These are phyloP conservation scores for Fusarium sarcochroum DNA, from an alignment of 2,329 filamentous ascomycete species.

Conservation along the genomic window DNA sequence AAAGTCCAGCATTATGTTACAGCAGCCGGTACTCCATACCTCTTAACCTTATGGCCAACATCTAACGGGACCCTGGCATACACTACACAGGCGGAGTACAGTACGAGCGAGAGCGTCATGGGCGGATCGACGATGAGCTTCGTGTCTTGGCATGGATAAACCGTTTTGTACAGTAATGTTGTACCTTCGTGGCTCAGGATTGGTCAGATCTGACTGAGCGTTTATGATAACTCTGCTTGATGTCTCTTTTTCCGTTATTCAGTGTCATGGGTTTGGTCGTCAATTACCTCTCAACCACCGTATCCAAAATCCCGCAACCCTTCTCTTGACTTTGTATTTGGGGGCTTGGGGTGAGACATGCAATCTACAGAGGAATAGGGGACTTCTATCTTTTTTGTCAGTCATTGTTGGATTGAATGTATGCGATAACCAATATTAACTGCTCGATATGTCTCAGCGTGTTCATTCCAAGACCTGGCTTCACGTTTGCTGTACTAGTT, in stretches of 20 bases:
- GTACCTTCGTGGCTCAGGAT: conserved; percentile 22
- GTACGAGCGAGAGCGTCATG: conserved; percentile 34
- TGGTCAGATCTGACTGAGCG: conserved; percentile 14
- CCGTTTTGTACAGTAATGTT: conserved; percentile 20
- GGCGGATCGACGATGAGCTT: conserved; percentile 41
- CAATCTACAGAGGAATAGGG: background rate
- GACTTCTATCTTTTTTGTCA: background rate
- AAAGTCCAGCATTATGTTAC: conserved; percentile 24
- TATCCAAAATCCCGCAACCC: conserved; percentile 38
- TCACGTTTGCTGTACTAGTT: conserved; percentile 10
- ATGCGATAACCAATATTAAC: background rate
- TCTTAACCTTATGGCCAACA: conserved; percentile 30
- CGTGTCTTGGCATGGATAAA: conserved; percentile 33
- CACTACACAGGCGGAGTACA: conserved; percentile 30
- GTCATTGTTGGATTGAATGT: background rate
- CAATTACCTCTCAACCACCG: background rate
- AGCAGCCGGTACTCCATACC: conserved; percentile 33
- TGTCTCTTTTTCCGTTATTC: conserved; percentile 7
- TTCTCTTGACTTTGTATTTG: conserved; percentile 3
- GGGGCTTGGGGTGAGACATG: conserved; percentile 15
- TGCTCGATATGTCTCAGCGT: conserved; percentile 10
- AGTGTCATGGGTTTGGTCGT: conserved; percentile 10
- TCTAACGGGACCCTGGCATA: conserved; percentile 26
- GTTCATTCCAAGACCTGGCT: conserved; percentile 29
- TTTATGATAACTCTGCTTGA: background rate